phyloP scores from a whole-genome alignment of 108 stramenopile species.

The Schizochytrium sp. region DNA sequence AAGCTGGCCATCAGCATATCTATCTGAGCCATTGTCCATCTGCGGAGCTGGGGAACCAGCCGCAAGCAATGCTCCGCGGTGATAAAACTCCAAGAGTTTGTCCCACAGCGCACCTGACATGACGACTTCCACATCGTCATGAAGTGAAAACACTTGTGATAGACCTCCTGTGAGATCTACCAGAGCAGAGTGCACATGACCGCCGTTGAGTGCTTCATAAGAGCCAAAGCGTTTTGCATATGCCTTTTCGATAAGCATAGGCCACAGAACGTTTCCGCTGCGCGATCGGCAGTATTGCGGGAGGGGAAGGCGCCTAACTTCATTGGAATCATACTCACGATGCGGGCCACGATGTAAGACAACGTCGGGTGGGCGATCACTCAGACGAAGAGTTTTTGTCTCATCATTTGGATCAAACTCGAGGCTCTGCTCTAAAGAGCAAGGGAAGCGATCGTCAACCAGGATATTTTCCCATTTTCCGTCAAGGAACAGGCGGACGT shows the following conservation, averaged over 20 bases:
- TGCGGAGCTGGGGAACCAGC: constrained; percentile 55
- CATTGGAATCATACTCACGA: background rate
- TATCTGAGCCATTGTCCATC: background rate
- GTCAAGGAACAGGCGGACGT: constrained; percentile 47
- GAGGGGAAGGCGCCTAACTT: constrained; percentile 2
- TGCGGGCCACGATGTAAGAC: background rate
- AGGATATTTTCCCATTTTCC: constrained; percentile 42
- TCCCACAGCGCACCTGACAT: constrained; percentile 56
- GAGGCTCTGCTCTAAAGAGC: constrained; percentile 40
- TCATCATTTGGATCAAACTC: constrained; percentile 29
- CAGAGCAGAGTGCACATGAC: constrained; percentile 55
- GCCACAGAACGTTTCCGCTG: constrained; percentile 55
- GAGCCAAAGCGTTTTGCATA: constrained; percentile 60
- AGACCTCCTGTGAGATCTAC: constrained; percentile 61
- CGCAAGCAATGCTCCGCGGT: constrained; percentile 29
- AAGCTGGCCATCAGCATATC: constrained; percentile 18
- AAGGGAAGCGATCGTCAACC: constrained; percentile 60
- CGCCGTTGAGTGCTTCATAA: constrained; percentile 57
- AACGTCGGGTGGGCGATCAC: constrained; percentile 19
- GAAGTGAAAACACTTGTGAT: background rate
- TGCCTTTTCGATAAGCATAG: constrained; percentile 63
- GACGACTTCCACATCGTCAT: constrained; percentile 47
- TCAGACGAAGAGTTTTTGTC: background rate
- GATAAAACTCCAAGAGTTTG: constrained; percentile 10
- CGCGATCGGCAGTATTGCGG: constrained; percentile 49